Base-by-base conservation (phyloP, 192 early-diverging fungal species). In the Linnemannia schmuckeri region DNA sequence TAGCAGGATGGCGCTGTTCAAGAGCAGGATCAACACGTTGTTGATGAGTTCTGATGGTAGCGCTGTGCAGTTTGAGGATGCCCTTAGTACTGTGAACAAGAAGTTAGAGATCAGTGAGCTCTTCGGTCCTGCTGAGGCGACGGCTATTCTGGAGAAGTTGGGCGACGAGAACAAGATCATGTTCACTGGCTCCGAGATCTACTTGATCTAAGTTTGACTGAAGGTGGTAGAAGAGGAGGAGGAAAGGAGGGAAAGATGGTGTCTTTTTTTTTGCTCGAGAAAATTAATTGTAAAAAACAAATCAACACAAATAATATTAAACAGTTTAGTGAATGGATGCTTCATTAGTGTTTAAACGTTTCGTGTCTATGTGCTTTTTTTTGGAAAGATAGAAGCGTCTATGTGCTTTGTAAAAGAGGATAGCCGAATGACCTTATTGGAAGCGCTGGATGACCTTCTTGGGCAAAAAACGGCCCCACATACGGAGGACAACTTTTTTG, bases 101-200 rank as follows among this genome's bases (percentile, higher is more conserved):
- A 84, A 79, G 10, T 75, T 94, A 24, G 54, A 77, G 24, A 69
- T 81, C 6, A 49, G 82, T 24, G 79, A 83, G 38, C 79, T 81
- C 27, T 96, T 95, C 78, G 89, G 90, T 30, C 72, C 88, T 4
- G 75, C 76, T 63, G 95, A 96, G 90, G 91, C 92, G 4, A 90
- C 93, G 37, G 85, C 85, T 2, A 93, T 93, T 22, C 86, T 96
- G 75, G 81, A 88, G 41, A 85, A 81, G 52, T 92, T 96, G 95
- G 88, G 91, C 73, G 79, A 83, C 20, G 91, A 88, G 37, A 96
- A 96, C 86, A 91, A 94, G 54, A 87, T 96, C 40, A 95, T 95
- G 94, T 95, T 93, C 84, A 92, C 91, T 44, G 92, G 92, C 74
- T 91, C 91, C 35, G 89, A 92, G 71, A 88, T 95, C 68, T 92